A percentile compares a stretch with the other conserved stretches of the same genome.
phyloP scores from a whole-genome alignment of 345 rosid species.

The Linum tenue region DNA sequence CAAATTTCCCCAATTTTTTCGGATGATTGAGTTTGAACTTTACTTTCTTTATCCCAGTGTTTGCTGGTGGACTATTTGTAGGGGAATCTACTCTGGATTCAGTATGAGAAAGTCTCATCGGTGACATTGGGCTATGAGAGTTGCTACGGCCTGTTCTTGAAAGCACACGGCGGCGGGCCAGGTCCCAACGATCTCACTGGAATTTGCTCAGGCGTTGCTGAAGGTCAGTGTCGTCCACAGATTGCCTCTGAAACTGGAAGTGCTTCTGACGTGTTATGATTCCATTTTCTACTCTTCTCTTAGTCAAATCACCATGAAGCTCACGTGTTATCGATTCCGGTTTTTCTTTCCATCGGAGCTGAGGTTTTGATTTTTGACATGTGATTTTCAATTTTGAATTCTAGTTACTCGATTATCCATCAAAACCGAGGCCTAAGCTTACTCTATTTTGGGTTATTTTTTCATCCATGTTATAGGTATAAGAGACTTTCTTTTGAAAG shows the following conservation, averaged over 20 bases:
- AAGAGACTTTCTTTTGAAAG: too few relatives aligned
- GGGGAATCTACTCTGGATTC: slow-evolving; percentile 94
- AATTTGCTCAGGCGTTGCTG: slow-evolving; percentile 77
- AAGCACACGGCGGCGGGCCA: slow-evolving; percentile 98
- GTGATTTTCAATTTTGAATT: too few relatives aligned
- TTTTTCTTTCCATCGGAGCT: too few relatives aligned
- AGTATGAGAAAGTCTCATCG: slow-evolving; percentile 68
- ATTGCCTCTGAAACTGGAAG: slow-evolving; percentile 63
- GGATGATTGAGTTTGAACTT: not conserved
- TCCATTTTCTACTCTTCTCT: too few relatives aligned
- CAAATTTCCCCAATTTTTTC: not conserved
- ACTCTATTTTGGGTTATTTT: too few relatives aligned
- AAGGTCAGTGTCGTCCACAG: slow-evolving; percentile 74
- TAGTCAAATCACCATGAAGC: too few relatives aligned
- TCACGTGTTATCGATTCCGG: too few relatives aligned
- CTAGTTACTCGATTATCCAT: too few relatives aligned
- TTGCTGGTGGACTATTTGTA: slow-evolving; percentile 87
- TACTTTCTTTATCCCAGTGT: not conserved
- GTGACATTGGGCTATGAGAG: slow-evolving; percentile 72
- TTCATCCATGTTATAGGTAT: too few relatives aligned
- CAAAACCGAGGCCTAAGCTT: too few relatives aligned
- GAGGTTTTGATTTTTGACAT: too few relatives aligned
- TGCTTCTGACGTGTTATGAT: slow-evolving; percentile 75
- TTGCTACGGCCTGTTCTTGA: slow-evolving; percentile 76
- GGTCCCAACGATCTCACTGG: slow-evolving; percentile 87